These are phyloP conservation scores for Calendula officinalis DNA, from an alignment of 129 eudicot species.

Conservation along the genomic window DNA sequence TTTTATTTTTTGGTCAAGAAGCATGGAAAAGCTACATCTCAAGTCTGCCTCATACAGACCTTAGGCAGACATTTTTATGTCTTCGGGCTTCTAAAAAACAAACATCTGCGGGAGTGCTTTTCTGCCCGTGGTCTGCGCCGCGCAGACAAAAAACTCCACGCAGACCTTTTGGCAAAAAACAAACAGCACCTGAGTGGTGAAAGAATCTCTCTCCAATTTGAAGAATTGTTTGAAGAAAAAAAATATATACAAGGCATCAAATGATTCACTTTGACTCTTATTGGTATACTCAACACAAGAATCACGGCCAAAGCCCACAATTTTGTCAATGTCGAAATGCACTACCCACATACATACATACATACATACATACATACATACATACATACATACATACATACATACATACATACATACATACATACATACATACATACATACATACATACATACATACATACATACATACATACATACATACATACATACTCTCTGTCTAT, in stretches of 20 bases:
- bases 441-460: background rate
- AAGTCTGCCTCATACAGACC: no score
- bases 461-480: background rate
- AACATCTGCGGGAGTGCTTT: no score
- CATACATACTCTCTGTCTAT: no score
- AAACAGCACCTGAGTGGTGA: conserved; percentile 11
- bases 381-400: background rate
- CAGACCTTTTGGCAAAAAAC: background rate
- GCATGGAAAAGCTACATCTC: no score
- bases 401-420: background rate
- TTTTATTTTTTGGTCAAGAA: no score
- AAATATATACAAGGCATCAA: no score
- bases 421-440: background rate
- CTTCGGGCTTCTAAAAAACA: no score
- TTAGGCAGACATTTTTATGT: no score
- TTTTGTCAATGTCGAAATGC: background rate
- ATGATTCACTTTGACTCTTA: conserved; percentile 4
- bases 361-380: background rate
- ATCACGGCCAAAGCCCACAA: conserved; percentile 8
- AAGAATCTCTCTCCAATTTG: conserved; percentile 13
- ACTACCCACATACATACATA: background rate
- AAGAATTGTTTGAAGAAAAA: no score
- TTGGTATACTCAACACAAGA: conserved; percentile 11
- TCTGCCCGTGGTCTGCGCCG: no score
- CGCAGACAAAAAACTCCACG: no score